Conservation (phyloP, 73 alveolate species). For the Effrenium voratum region DNA sequence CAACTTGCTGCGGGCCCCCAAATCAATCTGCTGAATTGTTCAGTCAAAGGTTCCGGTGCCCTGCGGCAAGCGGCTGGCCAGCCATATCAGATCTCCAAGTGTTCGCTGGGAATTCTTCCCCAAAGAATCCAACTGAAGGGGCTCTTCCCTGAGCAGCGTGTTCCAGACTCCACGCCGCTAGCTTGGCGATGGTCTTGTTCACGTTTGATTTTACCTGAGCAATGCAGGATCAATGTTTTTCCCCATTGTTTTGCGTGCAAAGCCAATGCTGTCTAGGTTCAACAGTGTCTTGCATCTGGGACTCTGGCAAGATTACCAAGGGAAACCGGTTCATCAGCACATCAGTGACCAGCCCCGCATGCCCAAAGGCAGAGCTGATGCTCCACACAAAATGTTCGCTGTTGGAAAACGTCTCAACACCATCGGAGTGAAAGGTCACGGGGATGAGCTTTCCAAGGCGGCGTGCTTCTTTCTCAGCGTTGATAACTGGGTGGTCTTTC, state of each 20-base stretch:
- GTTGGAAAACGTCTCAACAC: conserved; percentile 14
- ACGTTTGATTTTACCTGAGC: conserved; percentile 3
- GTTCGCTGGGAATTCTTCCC: background rate
- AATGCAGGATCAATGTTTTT: too few relatives aligned
- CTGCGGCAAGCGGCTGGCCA: background rate
- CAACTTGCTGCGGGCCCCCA: too few relatives aligned
- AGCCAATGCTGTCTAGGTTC: background rate
- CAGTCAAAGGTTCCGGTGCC: background rate
- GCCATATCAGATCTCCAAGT: background rate
- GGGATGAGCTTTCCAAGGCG: background rate
- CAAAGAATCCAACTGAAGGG: background rate
- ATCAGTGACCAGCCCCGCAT: background rate
- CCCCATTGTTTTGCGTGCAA: too few relatives aligned
- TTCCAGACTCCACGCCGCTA: conserved; percentile 32
- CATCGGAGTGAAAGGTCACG: background rate
- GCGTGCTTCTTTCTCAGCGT: background rate
- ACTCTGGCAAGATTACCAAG: background rate
- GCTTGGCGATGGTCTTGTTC: background rate
- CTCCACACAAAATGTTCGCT: background rate
- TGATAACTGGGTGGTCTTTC: background rate
- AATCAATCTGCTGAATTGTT: too few relatives aligned
- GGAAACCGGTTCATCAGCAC: conserved; percentile 5
- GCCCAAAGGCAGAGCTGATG: background rate
- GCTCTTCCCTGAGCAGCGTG: background rate
- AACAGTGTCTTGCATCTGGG: background rate